Evolutionary conservation across 768 basidiomycete species (phyloP).

Genomic region (Daedaleopsis nitida): DNA sequence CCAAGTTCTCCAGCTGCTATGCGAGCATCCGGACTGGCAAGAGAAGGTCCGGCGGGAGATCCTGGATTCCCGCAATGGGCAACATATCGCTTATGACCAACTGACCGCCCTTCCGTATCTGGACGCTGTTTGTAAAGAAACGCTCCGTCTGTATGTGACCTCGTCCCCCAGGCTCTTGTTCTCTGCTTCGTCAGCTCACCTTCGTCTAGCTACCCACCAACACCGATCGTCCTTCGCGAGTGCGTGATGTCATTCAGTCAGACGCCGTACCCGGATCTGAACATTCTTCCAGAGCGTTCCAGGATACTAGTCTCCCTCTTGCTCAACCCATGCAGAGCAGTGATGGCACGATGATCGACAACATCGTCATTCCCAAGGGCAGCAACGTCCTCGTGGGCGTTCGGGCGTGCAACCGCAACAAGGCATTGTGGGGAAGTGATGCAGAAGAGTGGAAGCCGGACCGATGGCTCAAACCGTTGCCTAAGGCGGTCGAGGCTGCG

Average conservation of each 20-base stretch:
- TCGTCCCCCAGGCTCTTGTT: conserved; percentile 8
- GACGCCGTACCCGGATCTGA: conserved; percentile 8
- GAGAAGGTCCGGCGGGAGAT: conserved; percentile 33
- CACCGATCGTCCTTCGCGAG: conserved; percentile 15
- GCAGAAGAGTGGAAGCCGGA: conserved; percentile 28
- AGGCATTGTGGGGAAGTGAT: conserved; percentile 26
- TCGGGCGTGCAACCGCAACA: conserved; percentile 26
- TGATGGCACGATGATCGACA: conserved; percentile 12
- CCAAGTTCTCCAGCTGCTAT: conserved; percentile 24
- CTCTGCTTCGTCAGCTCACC: background rate
- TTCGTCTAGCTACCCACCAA: conserved; percentile 15
- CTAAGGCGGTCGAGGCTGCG: conserved; percentile 15
- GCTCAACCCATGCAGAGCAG: conserved; percentile 10
- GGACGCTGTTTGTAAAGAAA: conserved; percentile 64
- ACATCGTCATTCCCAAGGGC: conserved; percentile 25
- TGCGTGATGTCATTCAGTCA: background rate
- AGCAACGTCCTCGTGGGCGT: conserved; percentile 27
- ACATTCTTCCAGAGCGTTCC: conserved; percentile 20
- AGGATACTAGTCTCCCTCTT: conserved; percentile 46
- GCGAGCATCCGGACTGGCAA: conserved; percentile 38
- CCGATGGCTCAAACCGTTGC: conserved; percentile 22
- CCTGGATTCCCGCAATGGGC: conserved; percentile 19
- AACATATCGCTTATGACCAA: conserved; percentile 32
- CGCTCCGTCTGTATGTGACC: conserved; percentile 50
- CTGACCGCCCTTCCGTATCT: conserved; percentile 53